Percentiles rank a stretch among this genome's conserved stretches.
These are phyloP conservation scores for Leccinum griseonigrum DNA, from an alignment of 1,284 basidiomycete genomes.

Conservation along the genomic window DNA sequence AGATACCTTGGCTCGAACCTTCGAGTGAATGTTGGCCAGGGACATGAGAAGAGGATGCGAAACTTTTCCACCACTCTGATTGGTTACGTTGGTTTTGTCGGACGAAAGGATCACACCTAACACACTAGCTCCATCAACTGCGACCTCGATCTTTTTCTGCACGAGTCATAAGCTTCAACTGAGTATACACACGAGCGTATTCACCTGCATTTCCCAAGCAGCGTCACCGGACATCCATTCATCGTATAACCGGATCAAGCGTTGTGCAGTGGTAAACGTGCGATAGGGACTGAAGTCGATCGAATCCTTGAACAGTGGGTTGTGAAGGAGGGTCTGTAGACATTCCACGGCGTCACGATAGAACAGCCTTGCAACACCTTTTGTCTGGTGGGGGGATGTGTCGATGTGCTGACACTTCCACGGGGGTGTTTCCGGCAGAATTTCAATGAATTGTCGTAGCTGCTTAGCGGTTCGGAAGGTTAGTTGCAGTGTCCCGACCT, in stretches of 20 bases:
- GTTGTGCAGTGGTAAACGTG: neutral
- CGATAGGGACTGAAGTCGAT: neutral
- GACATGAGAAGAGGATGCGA: too few relatives aligned
- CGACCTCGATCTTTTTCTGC: too few relatives aligned
- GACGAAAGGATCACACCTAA: too few relatives aligned
- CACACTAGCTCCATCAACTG: too few relatives aligned
- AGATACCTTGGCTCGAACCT: too few relatives aligned
- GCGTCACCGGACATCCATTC: conserved; percentile 7
- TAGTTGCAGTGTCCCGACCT: neutral
- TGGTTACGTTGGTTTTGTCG: too few relatives aligned
- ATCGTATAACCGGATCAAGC: neutral
- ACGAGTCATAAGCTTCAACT: too few relatives aligned
- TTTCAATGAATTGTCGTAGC: neutral
- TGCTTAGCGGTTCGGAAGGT: neutral
- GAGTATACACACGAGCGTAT: too few relatives aligned
- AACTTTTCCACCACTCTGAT: too few relatives aligned
- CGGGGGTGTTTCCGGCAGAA: neutral
- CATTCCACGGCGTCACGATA: neutral
- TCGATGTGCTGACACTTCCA: conserved; percentile 1
- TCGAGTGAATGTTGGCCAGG: too few relatives aligned
- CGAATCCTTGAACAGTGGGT: neutral
- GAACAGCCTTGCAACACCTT: neutral
- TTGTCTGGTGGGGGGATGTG: neutral
- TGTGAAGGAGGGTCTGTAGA: conserved; percentile 1
- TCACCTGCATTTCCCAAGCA: neutral